Conservation (phyloP, 306 rosid genomes). For the Cucumis melo region DNA sequence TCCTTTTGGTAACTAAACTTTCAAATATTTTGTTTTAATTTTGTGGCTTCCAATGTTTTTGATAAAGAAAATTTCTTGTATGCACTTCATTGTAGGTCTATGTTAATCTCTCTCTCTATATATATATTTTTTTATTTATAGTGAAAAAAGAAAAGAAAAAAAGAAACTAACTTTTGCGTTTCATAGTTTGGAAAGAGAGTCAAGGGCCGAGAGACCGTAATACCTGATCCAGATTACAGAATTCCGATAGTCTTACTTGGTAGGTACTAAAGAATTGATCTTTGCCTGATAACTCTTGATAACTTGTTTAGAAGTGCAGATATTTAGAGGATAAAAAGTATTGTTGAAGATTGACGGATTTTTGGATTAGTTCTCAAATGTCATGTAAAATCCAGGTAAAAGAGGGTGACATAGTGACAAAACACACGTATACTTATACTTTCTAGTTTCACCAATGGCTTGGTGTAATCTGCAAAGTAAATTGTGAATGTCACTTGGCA, state of each 20-base stretch:
- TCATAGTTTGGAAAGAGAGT: constrained; percentile 61
- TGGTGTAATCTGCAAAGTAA: neutral
- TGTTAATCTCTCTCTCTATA: neutral
- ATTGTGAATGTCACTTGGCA: neutral
- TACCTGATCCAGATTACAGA: constrained; percentile 88
- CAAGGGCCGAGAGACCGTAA: constrained; percentile 47
- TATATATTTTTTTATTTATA: neutral
- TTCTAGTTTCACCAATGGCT: neutral
- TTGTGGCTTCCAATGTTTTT: neutral
- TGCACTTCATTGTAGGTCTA: neutral
- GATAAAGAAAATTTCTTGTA: neutral
- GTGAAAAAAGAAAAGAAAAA: neutral
- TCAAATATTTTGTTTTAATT: neutral
- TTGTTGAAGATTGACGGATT: neutral
- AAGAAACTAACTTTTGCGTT: constrained; percentile 9
- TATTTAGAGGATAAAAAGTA: neutral
- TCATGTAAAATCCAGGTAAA: neutral
- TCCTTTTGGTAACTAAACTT: neutral
- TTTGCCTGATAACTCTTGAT: constrained; percentile 3
- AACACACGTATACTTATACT: neutral
- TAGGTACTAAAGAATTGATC: constrained; percentile 20
- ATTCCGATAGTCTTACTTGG: constrained; percentile 84
- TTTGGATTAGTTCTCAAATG: neutral
- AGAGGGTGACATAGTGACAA: neutral
- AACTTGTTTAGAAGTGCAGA: neutral